Base-by-base conservation (phyloP, 768 basidiomycete genomes). In the Myochromella boudieri region DNA sequence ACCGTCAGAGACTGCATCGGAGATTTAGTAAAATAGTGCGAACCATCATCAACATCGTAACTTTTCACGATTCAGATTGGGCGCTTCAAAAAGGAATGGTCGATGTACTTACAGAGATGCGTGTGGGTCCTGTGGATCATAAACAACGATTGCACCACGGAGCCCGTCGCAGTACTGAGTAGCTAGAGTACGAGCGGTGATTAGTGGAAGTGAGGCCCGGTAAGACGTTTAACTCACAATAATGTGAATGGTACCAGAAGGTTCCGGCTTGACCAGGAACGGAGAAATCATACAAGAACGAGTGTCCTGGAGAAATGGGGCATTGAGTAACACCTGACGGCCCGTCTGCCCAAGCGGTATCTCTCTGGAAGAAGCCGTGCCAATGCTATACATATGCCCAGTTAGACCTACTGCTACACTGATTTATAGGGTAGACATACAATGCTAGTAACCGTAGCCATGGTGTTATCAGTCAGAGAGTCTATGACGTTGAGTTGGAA, bases 401-500 rank as follows among this genome's bases (percentile, higher is more conserved):
- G 5, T 6, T 14, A 34, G 14, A 14, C 6, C 14, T n/a, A 14
- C 18, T 17, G 18, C 14, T 6, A n/a, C 5, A 34, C 33, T 34
- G 33, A 34, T 6, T 17, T 17, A 34, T 34, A n/a, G 33, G 7
- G 5, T 6, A 6, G 18, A n/a, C 57, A 27, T 33, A 62, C 60
- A 29, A 63, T 62, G 28, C 57, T 60, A 4, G 62, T 62, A 25
- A 46, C 54, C 27, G 32, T 48, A 39, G 55, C 17, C 60, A 63
- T 62, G 1, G 57, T 52, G 6, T 33, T 18, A 26, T 62, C 59
- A 3, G 52, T 54, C 28, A 63, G 47, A 8, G 17, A 22, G 24
- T 63, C 53, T 6, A 55, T 29, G 25, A 63, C 60, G 36, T 63
- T 63, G 28, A 63, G 43, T 24, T 21, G n/a, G 31, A 63, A 63